Percentiles rank a stretch among this genome's conserved stretches.
Evolutionary conservation across 768 basidiomycete species (phyloP).

Genomic region (Steccherinum ochraceum): DNA sequence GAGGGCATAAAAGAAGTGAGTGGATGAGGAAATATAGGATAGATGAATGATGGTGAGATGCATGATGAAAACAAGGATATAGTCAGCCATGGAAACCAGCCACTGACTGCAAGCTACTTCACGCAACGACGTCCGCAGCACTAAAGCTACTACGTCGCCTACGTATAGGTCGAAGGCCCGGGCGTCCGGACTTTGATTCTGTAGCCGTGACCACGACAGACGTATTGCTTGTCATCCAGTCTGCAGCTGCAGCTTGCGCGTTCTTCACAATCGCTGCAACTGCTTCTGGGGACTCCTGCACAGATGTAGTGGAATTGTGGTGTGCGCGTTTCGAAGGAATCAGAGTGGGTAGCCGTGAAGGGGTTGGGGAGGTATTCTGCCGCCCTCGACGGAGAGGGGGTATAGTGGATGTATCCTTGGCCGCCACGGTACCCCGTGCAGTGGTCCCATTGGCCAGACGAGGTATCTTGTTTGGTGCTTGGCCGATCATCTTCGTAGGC

Average conservation of each 20-base stretch:
- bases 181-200: constrained; percentile 54
- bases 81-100: background rate
- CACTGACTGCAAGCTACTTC: background rate
- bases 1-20: background rate
- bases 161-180: constrained; percentile 65
- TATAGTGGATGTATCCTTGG: constrained; percentile 26
- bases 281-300: constrained; percentile 31
- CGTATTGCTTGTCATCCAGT: constrained; percentile 72
- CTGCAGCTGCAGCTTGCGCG: constrained; percentile 34
- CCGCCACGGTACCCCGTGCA: constrained; percentile 47
- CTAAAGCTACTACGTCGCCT: constrained; percentile 85
- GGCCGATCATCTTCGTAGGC: constrained; percentile 22
- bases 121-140: constrained; percentile 79
- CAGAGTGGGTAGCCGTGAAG: constrained; percentile 74
- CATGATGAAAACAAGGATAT: background rate
- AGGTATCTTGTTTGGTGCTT: constrained; percentile 32
- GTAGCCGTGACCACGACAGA: constrained; percentile 64
- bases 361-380: constrained; percentile 57
- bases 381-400: constrained; percentile 24
- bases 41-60: constrained; percentile 3
- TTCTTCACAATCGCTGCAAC: constrained; percentile 34
- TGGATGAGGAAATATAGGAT: background rate
- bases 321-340: constrained; percentile 45
- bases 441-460: constrained; percentile 33
- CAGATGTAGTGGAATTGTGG: constrained; percentile 34